Base-by-base conservation (phyloP, 2,329 filamentous ascomycete genomes). In the Calonectria pseudoreteaudii region DNA sequence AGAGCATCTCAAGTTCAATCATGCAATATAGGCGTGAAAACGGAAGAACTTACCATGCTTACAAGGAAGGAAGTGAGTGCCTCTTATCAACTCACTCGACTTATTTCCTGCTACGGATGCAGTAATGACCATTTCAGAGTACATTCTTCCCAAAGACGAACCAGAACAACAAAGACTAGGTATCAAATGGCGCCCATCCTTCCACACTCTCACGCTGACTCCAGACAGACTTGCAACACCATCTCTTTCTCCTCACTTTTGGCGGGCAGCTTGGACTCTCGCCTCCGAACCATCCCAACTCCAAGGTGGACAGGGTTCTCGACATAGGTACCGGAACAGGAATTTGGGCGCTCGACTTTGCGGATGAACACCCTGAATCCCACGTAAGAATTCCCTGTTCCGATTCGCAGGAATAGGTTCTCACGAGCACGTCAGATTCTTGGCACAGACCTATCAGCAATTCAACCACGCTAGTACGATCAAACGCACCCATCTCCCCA, bases 281-380 rank as follows among this genome's bases (percentile, higher is more conserved):
- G 2, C 66, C 66, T 7, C 60, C 66, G 9, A 56, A 65, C 18
- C 28, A 31, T 11, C 10, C 56, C 7, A 30, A n/a, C 0, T 56
- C 36, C 6, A 52, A 73, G 31, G 47, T 47, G 13, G 47, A 66
- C 2, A 53, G 64, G 10, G 70, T 70, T 13, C 70, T 75, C 1
- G 73, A 75, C 28, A 10, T 73, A 13, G 73, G 73, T 0, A 75
- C 73, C 7, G 73, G 73, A 1, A 75, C 70, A 7, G 70, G 73
- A 4, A 49, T 75, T 8, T 75, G 73, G 73, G 73, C 66, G 2
- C 65, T 73, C 7, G 73, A 75, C 5, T 75, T 60, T 60, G 73
- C 31, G 3, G 73, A 75, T 18, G 70, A 73, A n/a, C 70, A 75
- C n/a, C 73, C 70, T 0, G 70, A 66, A 26, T 31, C 67, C 16